Evolutionary conservation across 2,329 filamentous ascomycete genomes (phyloP).

Genomic region (Fusarium mangiferae): DNA sequence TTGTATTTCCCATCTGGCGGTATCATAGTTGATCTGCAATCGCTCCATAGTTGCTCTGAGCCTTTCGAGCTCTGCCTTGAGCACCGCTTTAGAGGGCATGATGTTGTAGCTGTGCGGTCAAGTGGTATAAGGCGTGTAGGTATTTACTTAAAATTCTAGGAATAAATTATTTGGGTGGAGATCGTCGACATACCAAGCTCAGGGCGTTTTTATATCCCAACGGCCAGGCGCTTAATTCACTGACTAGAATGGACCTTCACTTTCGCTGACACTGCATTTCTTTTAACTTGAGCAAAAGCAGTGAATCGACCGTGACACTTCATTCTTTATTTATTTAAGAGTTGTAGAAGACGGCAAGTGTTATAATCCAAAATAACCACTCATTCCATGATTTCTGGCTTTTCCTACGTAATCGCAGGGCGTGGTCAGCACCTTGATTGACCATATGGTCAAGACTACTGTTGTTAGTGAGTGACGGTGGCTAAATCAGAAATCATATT

Average conservation of each 20-base stretch:
- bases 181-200: too few species aligned
- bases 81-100: rapidly evolving
- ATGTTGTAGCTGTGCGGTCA: rapidly evolving
- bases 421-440: not conserved
- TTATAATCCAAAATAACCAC: not conserved
- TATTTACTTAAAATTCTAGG: not conserved
- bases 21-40: rapidly evolving
- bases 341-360: not conserved
- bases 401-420: rapidly evolving
- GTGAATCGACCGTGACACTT: not conserved
- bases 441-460: not conserved
- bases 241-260: not conserved
- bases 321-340: not conserved
- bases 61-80: not conserved
- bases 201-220: too few species aligned
- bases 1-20: not conserved
- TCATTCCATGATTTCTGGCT: rapidly evolving
- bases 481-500: rapidly evolving
- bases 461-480: rapidly evolving
- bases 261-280: rapidly evolving
- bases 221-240: not conserved
- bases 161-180: too few species aligned
- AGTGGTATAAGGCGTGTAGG: rapidly evolving
- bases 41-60: not conserved
- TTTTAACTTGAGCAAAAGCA: rapidly evolving